Evolutionary conservation across 2,329 filamentous ascomycete species (phyloP).

Genomic region (Rasamsonia emersonii): DNA sequence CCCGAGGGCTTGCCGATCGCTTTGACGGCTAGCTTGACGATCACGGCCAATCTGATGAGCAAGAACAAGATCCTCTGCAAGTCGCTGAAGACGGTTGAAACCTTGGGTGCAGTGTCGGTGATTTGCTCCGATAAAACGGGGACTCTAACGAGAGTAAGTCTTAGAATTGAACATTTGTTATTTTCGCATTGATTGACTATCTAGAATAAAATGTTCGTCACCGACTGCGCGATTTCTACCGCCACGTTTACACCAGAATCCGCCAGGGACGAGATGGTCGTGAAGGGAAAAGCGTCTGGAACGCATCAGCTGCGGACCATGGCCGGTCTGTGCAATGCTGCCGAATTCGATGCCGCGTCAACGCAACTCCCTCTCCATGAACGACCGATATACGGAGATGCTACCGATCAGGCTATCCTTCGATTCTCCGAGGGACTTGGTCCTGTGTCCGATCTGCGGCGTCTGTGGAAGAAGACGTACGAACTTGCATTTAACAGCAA

Average conservation of each 20-base stretch:
- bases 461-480: conserved; percentile 57
- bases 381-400: conserved; percentile 62
- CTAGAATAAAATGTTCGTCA: conserved; percentile 64
- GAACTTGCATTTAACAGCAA: conserved; percentile 71
- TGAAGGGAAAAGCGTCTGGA: conserved; percentile 13
- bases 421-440: conserved; percentile 61
- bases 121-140: conserved; percentile 74
- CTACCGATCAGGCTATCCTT: conserved; percentile 66
- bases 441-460: conserved; percentile 51
- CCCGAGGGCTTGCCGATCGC: conserved; percentile 66
- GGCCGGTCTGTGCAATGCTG: conserved; percentile 63
- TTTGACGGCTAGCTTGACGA: conserved; percentile 62
- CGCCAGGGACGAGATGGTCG: conserved; percentile 38
- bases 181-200: conserved; percentile 3
- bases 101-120: conserved; percentile 61
- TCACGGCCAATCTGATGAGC: conserved; percentile 67
- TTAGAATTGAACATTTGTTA: not conserved
- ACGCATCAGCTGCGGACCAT: conserved; percentile 52
- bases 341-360: conserved; percentile 62
- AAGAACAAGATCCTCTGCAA: conserved; percentile 73
- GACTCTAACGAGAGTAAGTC: conserved; percentile 28
- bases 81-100: conserved; percentile 70
- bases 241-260: conserved; percentile 44
- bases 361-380: conserved; percentile 50
- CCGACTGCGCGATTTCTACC: conserved; percentile 55